These are phyloP conservation scores for Talaromyces pinophilus DNA, from an alignment of 2,329 filamentous ascomycete species.

Conservation along the genomic window DNA sequence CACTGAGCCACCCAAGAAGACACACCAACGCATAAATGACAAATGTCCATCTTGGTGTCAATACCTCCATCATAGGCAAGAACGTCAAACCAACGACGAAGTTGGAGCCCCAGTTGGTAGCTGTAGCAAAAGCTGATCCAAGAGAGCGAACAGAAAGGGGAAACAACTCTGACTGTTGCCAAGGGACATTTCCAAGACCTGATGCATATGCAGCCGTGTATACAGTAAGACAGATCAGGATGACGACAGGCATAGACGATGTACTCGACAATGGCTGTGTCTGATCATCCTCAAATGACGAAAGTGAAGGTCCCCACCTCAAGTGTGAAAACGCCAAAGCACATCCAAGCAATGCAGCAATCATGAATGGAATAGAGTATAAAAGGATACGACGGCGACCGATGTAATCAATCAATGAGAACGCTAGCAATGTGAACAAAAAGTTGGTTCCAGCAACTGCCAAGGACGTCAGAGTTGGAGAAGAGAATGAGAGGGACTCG, in stretches of 20 bases:
- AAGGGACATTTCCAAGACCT: conserved; percentile 88
- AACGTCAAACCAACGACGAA: conserved; percentile 85
- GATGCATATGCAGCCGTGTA: conserved; percentile 86
- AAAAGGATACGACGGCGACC: conserved; percentile 79
- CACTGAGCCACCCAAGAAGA: conserved; percentile 61
- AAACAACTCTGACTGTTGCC: conserved; percentile 95
- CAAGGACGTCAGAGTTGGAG: conserved; percentile 76
- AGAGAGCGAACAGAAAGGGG: conserved; percentile 65
- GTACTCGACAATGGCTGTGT: conserved; percentile 28
- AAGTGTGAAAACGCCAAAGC: conserved; percentile 71
- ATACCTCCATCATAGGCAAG: conserved; percentile 76
- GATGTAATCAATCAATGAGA: conserved; percentile 75
- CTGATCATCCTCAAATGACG: conserved; percentile 26
- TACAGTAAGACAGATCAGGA: conserved; percentile 74
- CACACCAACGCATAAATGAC: conserved; percentile 75
- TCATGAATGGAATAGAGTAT: conserved; percentile 82
- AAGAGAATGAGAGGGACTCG: conserved; percentile 71
- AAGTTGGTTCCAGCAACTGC: conserved; percentile 83
- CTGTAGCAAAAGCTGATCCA: conserved; percentile 63
- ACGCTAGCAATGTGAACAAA: conserved; percentile 71
- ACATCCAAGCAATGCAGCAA: conserved; percentile 68
- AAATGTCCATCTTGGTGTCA: conserved; percentile 78
- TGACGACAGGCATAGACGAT: conserved; percentile 49
- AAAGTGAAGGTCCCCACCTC: conserved; percentile 42
- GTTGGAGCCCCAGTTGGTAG: conserved; percentile 86